Evolutionary conservation across 1,284 basidiomycete genomes (phyloP), one percentile per base, ranked within the genome.

Genomic region (Irpex sp.): DNA sequence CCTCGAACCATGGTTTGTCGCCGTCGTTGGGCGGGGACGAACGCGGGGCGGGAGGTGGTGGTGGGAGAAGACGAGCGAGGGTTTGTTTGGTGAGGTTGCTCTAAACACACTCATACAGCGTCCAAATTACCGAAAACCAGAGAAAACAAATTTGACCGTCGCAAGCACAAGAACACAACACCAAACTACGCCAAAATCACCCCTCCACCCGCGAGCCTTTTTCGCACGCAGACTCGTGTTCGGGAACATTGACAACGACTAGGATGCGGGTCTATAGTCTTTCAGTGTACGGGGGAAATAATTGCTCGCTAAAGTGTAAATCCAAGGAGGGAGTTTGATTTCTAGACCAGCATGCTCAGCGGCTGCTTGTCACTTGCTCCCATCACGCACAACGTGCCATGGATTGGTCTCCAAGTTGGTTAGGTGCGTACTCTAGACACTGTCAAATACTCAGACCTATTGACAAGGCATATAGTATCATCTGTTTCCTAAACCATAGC

Each of bases 81-180:
- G 61, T 67, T 67, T 71, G 71, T 72, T 71, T 78, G 75, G 78
- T 75, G 75, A 74, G 76, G 70, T 71, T 65, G 67, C 66, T 67
- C 63, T 64, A 73, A 85, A 82, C 83, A 84, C 76, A 77, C 75
- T 75, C 76, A 77, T 78, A 84, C 81, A 80, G 75, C 74, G 81
- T 79, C 79, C 86, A 87, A 87, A 87, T 82, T 78, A 75, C 80
- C 74, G 78, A 86, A 80, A 85, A 86, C 85, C 83, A 75, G 77
- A 79, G 83, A 86, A 86, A 86, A 87, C 85, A 88, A 82, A 78
- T 81, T 72, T 72, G 71, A 68, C 63, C 66, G 67, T 78, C 75
- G 64, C 73, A 74, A 74, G 73, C 81, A 81, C 61, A 78, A 79
- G 78, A 77, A 78, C 80, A 85, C 80, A 83, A 81, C 83, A 78